Evolutionary conservation across 2,329 filamentous ascomycete species (phyloP).

Genomic region (Monosporascus sp.): DNA sequence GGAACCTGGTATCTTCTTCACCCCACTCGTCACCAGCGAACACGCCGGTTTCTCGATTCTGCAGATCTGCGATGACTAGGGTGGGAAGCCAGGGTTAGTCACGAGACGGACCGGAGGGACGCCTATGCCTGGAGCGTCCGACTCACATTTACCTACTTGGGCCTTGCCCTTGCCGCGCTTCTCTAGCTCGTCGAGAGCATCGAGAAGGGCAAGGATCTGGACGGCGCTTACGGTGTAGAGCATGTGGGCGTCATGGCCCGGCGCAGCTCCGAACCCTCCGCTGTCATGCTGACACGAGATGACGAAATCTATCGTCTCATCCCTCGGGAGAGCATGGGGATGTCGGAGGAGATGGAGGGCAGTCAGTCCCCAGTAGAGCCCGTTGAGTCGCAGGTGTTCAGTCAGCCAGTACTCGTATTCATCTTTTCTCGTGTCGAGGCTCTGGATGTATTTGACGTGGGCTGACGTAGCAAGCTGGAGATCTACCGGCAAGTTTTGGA

Average conservation of each 20-base stretch:
- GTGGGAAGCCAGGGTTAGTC: slow-evolving; percentile 10
- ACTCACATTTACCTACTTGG: slow-evolving; percentile 75
- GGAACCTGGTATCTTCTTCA: slow-evolving; percentile 89
- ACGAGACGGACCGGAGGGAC: slow-evolving; percentile 13
- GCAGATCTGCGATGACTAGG: slow-evolving; percentile 71
- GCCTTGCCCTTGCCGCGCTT: slow-evolving; percentile 61
- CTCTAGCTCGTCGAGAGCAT: slow-evolving; percentile 81
- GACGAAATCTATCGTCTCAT: slow-evolving; percentile 85
- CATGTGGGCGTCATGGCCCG: slow-evolving; percentile 92
- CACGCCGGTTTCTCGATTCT: slow-evolving; percentile 75
- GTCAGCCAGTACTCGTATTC: slow-evolving; percentile 98
- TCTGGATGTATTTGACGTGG: slow-evolving; percentile 91
- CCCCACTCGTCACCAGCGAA: slow-evolving; percentile 97
- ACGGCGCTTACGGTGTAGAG: slow-evolving; percentile 93
- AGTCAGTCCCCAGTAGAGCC: slow-evolving; percentile 93
- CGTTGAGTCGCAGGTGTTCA: slow-evolving; percentile 91
- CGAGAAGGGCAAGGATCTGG: slow-evolving; percentile 82
- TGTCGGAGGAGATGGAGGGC: slow-evolving; percentile 79
- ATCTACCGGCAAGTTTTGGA: slow-evolving; percentile 34
- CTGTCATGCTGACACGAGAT: slow-evolving; percentile 85
- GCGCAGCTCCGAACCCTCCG: slow-evolving; percentile 90
- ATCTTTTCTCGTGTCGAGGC: slow-evolving; percentile 84
- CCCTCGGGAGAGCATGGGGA: slow-evolving; percentile 74
- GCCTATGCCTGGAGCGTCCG: slow-evolving; percentile 3
- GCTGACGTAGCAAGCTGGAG: slow-evolving; percentile 45